Base-by-base conservation (phyloP, 1,284 basidiomycete genomes). In the Phlebopus sp. region DNA sequence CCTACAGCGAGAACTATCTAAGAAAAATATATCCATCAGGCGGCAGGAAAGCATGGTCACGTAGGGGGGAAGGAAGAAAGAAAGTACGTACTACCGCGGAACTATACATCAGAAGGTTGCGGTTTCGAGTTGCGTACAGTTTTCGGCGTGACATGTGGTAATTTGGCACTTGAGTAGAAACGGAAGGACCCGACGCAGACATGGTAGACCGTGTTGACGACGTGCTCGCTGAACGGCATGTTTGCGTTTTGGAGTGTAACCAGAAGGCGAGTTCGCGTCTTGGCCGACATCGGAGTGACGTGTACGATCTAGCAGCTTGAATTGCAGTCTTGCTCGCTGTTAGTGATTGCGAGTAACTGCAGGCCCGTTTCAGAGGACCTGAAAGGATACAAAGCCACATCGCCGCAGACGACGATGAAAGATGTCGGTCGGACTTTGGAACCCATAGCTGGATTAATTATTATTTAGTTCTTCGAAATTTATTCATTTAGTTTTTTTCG, bases 1-100 rank as follows among this genome's bases (percentile, higher is more conserved):
- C 96, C 96, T 1, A 92, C 70, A 1, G 84, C 87, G 21, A 90
- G 62, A 25, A 97, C 71, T 48, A 98, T 84, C 86, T 94, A 51
- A 2, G 19, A 37, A 19, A 35, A 10, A 29, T n/a, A 41, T 39
- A 40, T 51, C 31, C 46, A 39, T 29, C 27, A 49, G 42, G 40
- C 27, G 23, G 18, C 9, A 32, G 17, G n/a, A 32, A 37, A 31
- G 19, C 2, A 11, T 14, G 56, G 42, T 13, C 11, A n/a, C 23
- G 1, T 21, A n/a, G 17, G 50, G 11, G 31, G 9, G 34, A 15
- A 19, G 44, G 34, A 41, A 39, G 21, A 25, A 19, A 21, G 30
- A 14, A 23, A 25, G 42, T 11, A 72, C 85, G 53, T 70, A 90
- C 89, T 44, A 84, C 79, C 10, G 90, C 90, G 19, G 84, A 77